phyloP scores from a whole-genome alignment of 306 rosid genomes.

The Elaeagnus macrophylla region DNA sequence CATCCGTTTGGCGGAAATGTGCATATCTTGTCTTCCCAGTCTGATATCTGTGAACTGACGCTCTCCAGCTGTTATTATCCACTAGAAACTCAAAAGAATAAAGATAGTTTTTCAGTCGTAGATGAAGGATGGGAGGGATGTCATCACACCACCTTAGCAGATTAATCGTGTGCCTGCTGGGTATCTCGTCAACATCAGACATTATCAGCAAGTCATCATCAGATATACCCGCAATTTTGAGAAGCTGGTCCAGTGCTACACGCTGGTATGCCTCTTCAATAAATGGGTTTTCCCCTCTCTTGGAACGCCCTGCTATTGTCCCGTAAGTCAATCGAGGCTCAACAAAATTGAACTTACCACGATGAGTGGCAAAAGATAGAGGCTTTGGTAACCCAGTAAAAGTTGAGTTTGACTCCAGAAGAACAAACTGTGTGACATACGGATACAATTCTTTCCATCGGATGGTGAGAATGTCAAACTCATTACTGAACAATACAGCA shows the following conservation, averaged over 20 bases:
- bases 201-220: slow-evolving; percentile 93
- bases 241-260: slow-evolving; percentile 85
- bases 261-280: slow-evolving; percentile 98
- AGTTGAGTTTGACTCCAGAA: slow-evolving; percentile 91
- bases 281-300: slow-evolving; percentile 89
- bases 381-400: slow-evolving; percentile 79
- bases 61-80: slow-evolving; percentile 96
- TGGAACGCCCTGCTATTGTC: slow-evolving; percentile 67
- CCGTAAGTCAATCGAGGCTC: slow-evolving; percentile 83
- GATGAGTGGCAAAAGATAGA: slow-evolving; percentile 44
- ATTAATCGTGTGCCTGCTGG: slow-evolving; percentile 89
- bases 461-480: slow-evolving; percentile 72
- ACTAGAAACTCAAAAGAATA: slow-evolving; percentile 81
- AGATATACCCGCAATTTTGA: slow-evolving; percentile 72
- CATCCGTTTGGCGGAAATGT: slow-evolving; percentile 85
- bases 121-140: slow-evolving; percentile 64
- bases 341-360: slow-evolving; percentile 59
- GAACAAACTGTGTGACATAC: slow-evolving; percentile 71
- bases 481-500: slow-evolving; percentile 94
- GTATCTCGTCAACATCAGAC: slow-evolving; percentile 99
- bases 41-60: slow-evolving; percentile 76
- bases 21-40: slow-evolving; percentile 72
- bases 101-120: slow-evolving; percentile 82
- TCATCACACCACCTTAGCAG: slow-evolving; percentile 96
- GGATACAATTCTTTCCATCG: slow-evolving; percentile 95